A percentile compares a stretch with the other conserved stretches of the same genome.
Evolutionary conservation across 495 filamentous ascomycete genomes (phyloP).

Genomic region (Rhizodiscina lignyota): DNA sequence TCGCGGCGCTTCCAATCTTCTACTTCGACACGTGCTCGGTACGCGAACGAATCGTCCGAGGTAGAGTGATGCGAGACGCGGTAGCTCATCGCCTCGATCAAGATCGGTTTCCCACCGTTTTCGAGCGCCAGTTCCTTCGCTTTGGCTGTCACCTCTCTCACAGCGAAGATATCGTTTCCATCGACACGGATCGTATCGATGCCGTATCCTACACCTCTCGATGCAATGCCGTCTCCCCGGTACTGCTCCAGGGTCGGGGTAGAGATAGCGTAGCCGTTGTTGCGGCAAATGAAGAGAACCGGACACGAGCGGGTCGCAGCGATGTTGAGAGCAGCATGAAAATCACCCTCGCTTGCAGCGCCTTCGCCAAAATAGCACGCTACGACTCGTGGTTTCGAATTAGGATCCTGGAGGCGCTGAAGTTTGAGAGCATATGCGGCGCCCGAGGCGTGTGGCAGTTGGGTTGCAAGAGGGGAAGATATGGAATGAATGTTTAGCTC

Average conservation of each 20-base stretch:
- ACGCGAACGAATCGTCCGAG: constrained; percentile 93
- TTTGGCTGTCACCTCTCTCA: constrained; percentile 65
- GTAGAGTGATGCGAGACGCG: constrained; percentile 95
- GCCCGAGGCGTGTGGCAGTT: constrained; percentile 87
- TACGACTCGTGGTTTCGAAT: constrained; percentile 43
- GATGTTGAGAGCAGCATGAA: constrained; percentile 93
- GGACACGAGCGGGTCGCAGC: constrained; percentile 87
- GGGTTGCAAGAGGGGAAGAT: constrained; percentile 82
- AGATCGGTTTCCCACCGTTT: constrained; percentile 60
- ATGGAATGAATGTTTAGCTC: constrained; percentile 83
- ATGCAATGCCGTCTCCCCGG: constrained; percentile 90
- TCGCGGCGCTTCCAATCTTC: constrained; percentile 96
- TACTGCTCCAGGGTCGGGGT: constrained; percentile 95
- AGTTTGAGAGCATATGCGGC: constrained; percentile 91
- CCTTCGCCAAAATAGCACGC: constrained; percentile 95
- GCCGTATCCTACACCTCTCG: constrained; percentile 85
- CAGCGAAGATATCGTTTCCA: constrained; percentile 93
- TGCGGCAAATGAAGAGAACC: constrained; percentile 87
- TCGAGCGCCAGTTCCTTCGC: constrained; percentile 63
- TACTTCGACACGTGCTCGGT: constrained; percentile 83
- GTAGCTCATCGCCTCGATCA: constrained; percentile 97
- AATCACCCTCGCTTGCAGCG: constrained; percentile 94
- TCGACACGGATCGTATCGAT: constrained; percentile 95
- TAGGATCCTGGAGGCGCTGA: constrained; percentile 57
- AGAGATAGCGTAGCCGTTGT: constrained; percentile 93